phyloP scores from a whole-genome alignment of 805 yeast species.

The Yarrowia keelungensis region DNA sequence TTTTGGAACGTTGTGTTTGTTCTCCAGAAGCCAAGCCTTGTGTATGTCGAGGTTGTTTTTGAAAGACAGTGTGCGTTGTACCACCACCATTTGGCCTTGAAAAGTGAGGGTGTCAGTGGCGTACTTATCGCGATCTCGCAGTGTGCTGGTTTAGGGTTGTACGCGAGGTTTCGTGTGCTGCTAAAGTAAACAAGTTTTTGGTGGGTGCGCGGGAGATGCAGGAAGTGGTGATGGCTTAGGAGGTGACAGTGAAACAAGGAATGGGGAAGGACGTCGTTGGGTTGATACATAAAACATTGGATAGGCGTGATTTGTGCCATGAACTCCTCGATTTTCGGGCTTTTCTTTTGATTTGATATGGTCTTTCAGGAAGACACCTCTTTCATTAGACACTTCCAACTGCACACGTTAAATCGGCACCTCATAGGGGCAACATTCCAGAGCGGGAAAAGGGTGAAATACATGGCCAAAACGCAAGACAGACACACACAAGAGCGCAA shows the following conservation, averaged over 20 bases:
- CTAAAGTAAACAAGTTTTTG: slow-evolving; percentile 30
- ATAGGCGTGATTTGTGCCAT: too few relatives aligned
- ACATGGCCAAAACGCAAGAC: too few relatives aligned
- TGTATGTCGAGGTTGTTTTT: slow-evolving; percentile 21
- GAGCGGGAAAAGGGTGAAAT: too few relatives aligned
- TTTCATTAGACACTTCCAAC: too few relatives aligned
- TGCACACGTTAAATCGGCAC: too few relatives aligned
- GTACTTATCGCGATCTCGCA: slow-evolving; percentile 4
- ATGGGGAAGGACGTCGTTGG: too few relatives aligned
- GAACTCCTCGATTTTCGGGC: too few relatives aligned
- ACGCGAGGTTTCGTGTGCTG: slow-evolving; percentile 10
- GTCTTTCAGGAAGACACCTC: too few relatives aligned
- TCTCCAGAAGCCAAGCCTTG: slow-evolving; percentile 23
- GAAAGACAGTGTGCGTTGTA: slow-evolving; percentile 14
- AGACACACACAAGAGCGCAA: too few relatives aligned
- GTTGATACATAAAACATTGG: too few relatives aligned
- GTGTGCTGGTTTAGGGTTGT: slow-evolving; percentile 13
- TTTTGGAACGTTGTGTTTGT: slow-evolving; percentile 18
- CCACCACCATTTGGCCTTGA: slow-evolving; percentile 10
- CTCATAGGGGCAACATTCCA: too few relatives aligned
- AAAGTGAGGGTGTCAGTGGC: slow-evolving; percentile 12
- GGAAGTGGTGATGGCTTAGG: not conserved
- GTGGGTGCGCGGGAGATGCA: not conserved
- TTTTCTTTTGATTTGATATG: too few relatives aligned
- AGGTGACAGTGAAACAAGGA: not conserved